phyloP scores from a whole-genome alignment of 495 filamentous ascomycete genomes.

The Neurospora discreta region DNA sequence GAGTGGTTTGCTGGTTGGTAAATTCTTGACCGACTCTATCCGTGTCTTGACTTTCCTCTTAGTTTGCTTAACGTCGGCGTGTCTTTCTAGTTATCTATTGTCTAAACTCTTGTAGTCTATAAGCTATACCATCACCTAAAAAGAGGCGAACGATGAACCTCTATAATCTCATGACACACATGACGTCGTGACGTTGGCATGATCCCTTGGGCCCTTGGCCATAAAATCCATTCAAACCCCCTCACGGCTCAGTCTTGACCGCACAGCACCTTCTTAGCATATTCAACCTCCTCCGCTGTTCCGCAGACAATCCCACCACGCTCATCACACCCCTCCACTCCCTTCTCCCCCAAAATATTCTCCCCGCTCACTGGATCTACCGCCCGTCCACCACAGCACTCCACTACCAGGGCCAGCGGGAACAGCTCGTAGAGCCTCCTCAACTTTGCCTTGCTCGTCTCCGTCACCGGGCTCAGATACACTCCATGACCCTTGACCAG shows the following conservation, averaged over 20 bases:
- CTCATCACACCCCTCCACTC: conserved; percentile 30
- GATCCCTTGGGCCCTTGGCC: not conserved
- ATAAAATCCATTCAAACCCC: not conserved
- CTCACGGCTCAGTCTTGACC: not conserved
- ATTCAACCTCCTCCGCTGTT: conserved; percentile 33
- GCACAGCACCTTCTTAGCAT: not conserved
- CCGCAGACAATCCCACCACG: conserved; percentile 39
- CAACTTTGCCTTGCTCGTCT: conserved; percentile 35
- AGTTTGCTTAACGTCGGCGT: not conserved
- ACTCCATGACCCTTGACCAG: conserved; percentile 42
- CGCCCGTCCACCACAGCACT: conserved; percentile 40
- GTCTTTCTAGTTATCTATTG: not conserved
- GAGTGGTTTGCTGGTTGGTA: not conserved
- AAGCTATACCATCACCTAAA: not conserved
- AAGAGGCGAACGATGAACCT: not conserved
- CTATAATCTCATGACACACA: not conserved
- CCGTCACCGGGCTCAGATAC: conserved; percentile 38
- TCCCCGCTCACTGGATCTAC: conserved; percentile 30
- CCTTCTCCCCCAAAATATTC: conserved; percentile 22
- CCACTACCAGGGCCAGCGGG: conserved; percentile 39
- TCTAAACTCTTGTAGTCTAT: not conserved
- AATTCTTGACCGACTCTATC: not conserved
- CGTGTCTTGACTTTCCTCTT: not conserved
- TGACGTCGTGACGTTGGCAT: not conserved
- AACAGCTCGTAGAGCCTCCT: conserved; percentile 38